Percentiles rank a stretch among this genome's conserved stretches.
Evolutionary conservation across 2,329 filamentous ascomycete genomes (phyloP).

Genomic region (Penicillium sp.): DNA sequence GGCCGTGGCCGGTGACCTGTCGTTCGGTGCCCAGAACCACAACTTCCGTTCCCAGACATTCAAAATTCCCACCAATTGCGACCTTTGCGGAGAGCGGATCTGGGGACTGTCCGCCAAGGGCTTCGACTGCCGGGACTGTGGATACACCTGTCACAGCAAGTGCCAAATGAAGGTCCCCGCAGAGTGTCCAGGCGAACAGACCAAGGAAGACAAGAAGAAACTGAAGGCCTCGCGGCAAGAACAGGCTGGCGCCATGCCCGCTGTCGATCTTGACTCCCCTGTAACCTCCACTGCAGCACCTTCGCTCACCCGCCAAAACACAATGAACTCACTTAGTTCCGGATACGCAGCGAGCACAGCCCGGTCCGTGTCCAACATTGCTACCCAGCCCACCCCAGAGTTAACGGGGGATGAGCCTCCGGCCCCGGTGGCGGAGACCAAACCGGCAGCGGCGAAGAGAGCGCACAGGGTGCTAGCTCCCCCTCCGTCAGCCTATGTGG

Average conservation of each 20-base stretch:
- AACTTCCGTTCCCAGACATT: constrained; percentile 99
- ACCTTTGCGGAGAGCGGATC: constrained; percentile 92
- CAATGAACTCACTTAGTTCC: constrained; percentile 86
- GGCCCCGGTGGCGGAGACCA: constrained; percentile 37
- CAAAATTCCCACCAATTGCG: constrained; percentile 98
- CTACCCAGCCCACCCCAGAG: constrained; percentile 54
- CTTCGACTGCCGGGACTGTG: constrained; percentile 93
- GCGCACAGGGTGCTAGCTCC: constrained; percentile 79
- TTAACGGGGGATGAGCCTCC: constrained; percentile 44
- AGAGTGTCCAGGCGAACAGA: constrained; percentile 90
- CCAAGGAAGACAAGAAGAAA: constrained; percentile 94
- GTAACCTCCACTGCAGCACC: constrained; percentile 61
- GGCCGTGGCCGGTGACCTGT: constrained; percentile 87
- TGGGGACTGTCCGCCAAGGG: constrained; percentile 97
- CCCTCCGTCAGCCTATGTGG: constrained; percentile 79
- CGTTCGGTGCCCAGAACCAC: constrained; percentile 88
- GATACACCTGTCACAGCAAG: constrained; percentile 97
- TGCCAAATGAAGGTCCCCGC: constrained; percentile 98
- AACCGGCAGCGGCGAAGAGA: constrained; percentile 47
- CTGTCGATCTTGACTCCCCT: constrained; percentile 38
- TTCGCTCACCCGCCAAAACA: constrained; percentile 74
- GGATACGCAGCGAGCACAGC: constrained; percentile 80
- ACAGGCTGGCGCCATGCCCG: constrained; percentile 62
- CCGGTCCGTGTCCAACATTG: constrained; percentile 68
- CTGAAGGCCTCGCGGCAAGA: constrained; percentile 84